Conservation (phyloP, 176 grass and related monocot genomes). For the Dendrocalamus sinicus region DNA sequence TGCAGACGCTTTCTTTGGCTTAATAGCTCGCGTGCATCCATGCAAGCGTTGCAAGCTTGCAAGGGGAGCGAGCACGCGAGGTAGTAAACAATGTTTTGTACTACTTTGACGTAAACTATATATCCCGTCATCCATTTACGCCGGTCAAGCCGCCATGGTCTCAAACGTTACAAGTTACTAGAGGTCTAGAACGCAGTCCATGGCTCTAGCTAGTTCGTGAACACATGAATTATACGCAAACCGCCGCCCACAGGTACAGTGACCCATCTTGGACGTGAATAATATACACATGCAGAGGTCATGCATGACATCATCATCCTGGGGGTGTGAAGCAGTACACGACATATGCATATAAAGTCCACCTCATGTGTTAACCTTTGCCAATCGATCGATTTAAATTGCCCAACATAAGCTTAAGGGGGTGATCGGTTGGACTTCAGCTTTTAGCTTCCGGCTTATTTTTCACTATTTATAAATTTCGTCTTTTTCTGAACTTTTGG, state of each 20-base stretch:
- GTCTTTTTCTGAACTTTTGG: too few relatives aligned
- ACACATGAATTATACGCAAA: neutral
- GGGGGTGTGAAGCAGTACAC: neutral
- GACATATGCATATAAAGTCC: neutral
- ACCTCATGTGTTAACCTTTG: neutral
- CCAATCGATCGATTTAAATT: neutral
- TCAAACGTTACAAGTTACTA: too few relatives aligned
- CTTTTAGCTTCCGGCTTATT: too few relatives aligned
- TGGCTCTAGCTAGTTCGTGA: too few relatives aligned
- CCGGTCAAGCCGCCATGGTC: conserved; percentile 4
- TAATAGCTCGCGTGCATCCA: neutral
- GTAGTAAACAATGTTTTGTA: neutral
- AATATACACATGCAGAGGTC: too few relatives aligned
- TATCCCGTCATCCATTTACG: neutral
- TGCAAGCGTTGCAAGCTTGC: neutral
- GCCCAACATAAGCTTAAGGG: too few relatives aligned
- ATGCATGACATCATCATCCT: neutral
- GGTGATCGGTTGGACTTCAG: too few relatives aligned
- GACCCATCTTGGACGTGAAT: too few relatives aligned
- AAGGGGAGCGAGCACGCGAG: neutral
- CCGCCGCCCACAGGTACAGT: neutral
- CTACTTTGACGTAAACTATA: neutral
- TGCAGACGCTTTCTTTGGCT: neutral
- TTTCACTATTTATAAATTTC: too few relatives aligned
- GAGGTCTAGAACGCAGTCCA: too few relatives aligned